A percentile compares a stretch with the other conserved stretches of the same genome.
Evolutionary conservation across 192 early-diverging fungal genomes (phyloP).

Genomic region (Allomyces javanicus): DNA sequence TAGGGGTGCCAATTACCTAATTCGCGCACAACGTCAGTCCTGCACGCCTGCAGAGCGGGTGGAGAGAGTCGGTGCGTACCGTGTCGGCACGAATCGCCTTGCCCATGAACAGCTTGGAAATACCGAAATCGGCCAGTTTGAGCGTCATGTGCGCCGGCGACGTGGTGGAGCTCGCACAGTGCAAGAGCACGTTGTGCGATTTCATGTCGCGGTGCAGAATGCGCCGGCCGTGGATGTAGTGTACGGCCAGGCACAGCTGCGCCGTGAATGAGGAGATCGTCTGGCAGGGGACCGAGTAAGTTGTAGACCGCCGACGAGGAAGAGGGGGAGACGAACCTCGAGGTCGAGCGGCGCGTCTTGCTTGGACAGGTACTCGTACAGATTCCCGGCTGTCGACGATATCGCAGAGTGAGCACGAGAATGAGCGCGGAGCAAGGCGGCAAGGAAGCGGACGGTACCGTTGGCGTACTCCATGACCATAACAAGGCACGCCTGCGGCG

Average conservation of each 20-base stretch:
- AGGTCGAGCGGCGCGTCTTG: background rate
- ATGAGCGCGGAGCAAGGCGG: background rate
- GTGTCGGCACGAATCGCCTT: background rate
- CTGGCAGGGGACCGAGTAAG: background rate
- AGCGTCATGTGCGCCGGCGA: background rate
- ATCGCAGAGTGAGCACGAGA: background rate
- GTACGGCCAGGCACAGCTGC: background rate
- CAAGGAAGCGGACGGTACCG: background rate
- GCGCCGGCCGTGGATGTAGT: constrained; percentile 1
- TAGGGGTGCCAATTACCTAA: constrained; percentile 1
- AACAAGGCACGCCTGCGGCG: background rate
- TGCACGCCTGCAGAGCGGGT: background rate
- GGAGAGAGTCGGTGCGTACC: background rate
- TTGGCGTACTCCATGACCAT: constrained; percentile 3
- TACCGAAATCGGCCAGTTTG: background rate
- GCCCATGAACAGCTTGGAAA: background rate
- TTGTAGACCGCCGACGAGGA: background rate
- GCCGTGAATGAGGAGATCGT: background rate
- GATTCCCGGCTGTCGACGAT: background rate
- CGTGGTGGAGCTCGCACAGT: background rate
- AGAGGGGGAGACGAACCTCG: background rate
- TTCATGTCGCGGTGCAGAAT: constrained; percentile 5
- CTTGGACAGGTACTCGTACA: background rate
- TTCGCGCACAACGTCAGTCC: background rate
- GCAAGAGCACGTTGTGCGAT: constrained; percentile 1